These are phyloP conservation scores for Aspergillus versicolor DNA, from an alignment of 2,329 filamentous ascomycete genomes.

Conservation along the genomic window DNA sequence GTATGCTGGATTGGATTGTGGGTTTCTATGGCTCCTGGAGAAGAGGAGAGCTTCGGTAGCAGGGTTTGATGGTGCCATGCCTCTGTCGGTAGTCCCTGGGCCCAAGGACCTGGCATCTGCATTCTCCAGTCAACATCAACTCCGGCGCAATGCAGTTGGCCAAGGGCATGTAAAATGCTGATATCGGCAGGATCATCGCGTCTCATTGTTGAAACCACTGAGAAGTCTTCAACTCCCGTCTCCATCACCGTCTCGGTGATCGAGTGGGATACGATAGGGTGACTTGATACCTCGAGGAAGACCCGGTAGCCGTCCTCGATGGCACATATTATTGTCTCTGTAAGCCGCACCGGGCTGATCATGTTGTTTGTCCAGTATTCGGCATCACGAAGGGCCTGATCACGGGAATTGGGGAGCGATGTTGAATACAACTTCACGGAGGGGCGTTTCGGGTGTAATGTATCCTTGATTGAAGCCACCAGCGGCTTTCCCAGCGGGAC, in stretches of 20 bases:
- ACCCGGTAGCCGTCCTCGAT: constrained; percentile 38
- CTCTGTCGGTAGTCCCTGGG: neutral
- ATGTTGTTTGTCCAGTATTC: constrained; percentile 41
- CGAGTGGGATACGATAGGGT: constrained; percentile 45
- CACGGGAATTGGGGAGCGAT: constrained; percentile 19
- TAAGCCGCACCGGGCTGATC: constrained; percentile 35
- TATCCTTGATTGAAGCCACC: constrained; percentile 7
- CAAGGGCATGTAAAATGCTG: constrained; percentile 29
- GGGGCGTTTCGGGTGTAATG: constrained; percentile 23
- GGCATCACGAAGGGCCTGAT: constrained; percentile 2
- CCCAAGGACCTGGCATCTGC: neutral
- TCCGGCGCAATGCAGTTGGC: constrained; percentile 32
- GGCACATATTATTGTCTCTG: constrained; percentile 35
- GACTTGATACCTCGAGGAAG: constrained; percentile 45
- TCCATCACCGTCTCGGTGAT: constrained; percentile 41
- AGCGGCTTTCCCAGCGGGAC: constrained; percentile 31
- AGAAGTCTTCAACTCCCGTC: constrained; percentile 30
- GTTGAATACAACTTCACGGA: constrained; percentile 16
- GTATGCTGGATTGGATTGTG: constrained; percentile 23
- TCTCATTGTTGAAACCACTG: constrained; percentile 32
- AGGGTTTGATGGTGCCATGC: neutral
- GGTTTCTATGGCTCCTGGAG: neutral
- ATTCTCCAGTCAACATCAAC: constrained; percentile 28
- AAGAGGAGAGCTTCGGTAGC: neutral
- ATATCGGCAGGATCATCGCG: constrained; percentile 26